Percentiles rank a stretch among this genome's conserved stretches.
phyloP scores from a whole-genome alignment of 129 eudicot genomes.

The Flaveria linearis region DNA sequence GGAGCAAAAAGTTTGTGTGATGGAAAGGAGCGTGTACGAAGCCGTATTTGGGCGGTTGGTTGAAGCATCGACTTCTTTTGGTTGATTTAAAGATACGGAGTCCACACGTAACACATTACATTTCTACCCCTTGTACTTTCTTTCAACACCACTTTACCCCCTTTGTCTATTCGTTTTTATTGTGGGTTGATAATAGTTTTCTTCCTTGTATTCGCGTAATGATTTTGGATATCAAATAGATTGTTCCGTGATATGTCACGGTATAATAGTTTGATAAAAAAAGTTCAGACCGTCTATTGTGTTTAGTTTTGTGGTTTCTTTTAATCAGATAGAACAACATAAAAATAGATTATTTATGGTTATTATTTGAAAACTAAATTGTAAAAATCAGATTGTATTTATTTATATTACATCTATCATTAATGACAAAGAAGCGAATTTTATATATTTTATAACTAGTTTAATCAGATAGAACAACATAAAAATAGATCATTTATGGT shows the following conservation, averaged over 20 bases:
- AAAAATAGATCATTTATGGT: too few relatives aligned
- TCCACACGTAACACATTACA: constrained; percentile 7
- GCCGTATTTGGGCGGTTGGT: constrained; percentile 43
- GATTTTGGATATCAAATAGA: too few relatives aligned
- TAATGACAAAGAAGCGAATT: too few relatives aligned
- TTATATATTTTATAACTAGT: too few relatives aligned
- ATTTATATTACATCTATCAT: too few relatives aligned
- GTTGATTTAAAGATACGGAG: background rate
- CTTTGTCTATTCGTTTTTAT: background rate
- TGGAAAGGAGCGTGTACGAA: constrained; percentile 32
- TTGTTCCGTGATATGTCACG: too few relatives aligned
- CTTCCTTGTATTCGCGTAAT: background rate
- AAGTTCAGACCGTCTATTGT: background rate
- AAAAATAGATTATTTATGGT: background rate
- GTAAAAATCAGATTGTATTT: too few relatives aligned
- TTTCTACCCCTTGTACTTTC: constrained; percentile 4
- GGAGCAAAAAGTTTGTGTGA: background rate
- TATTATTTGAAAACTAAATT: too few relatives aligned
- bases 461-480: too few relatives aligned
- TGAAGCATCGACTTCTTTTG: constrained; percentile 21
- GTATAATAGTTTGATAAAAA: too few relatives aligned
- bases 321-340: background rate
- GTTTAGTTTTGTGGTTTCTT: background rate
- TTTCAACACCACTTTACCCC: background rate
- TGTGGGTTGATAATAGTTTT: background rate